These are phyloP conservation scores for Phytophthora hybrid DNA, from an alignment of 352 stramenopile species.

Conservation along the genomic window DNA sequence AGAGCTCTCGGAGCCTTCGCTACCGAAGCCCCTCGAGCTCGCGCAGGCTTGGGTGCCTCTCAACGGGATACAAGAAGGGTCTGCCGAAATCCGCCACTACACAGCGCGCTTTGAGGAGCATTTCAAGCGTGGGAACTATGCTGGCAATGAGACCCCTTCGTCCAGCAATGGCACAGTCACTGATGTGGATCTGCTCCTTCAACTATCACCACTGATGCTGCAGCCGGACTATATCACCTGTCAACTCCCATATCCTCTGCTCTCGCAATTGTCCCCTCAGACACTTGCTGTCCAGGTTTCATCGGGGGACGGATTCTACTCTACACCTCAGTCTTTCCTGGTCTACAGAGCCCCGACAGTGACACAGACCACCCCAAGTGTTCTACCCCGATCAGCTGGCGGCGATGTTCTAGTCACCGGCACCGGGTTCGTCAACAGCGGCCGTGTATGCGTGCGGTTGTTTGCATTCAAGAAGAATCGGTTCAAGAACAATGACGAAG, in stretches of 20 bases:
- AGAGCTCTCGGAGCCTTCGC: slow-evolving; percentile 50
- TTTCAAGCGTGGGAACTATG: slow-evolving; percentile 51
- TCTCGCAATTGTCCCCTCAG: slow-evolving; percentile 41
- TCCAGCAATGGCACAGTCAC: slow-evolving; percentile 8
- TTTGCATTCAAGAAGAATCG: slow-evolving; percentile 51
- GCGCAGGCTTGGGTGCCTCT: slow-evolving; percentile 50
- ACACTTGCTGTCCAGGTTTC: slow-evolving; percentile 67
- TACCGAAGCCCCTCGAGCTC: slow-evolving; percentile 52
- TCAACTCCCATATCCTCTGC: slow-evolving; percentile 31
- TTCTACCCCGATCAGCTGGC: slow-evolving; percentile 65
- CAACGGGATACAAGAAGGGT: slow-evolving; percentile 49
- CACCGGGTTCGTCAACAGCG: slow-evolving; percentile 52
- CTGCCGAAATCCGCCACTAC: slow-evolving; percentile 28
- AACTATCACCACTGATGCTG: slow-evolving; percentile 65
- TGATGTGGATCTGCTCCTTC: slow-evolving; percentile 68
- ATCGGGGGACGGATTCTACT: slow-evolving; percentile 67
- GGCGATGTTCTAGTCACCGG: slow-evolving; percentile 60
- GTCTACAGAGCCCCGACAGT: slow-evolving; percentile 61
- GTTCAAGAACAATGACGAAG: slow-evolving; percentile 39
- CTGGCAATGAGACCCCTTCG: neutral
- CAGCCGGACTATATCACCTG: slow-evolving; percentile 51
- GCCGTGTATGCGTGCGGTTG: slow-evolving; percentile 50
- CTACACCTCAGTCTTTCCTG: slow-evolving; percentile 44
- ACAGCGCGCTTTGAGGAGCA: slow-evolving; percentile 57
- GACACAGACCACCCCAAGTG: slow-evolving; percentile 46